A percentile compares a stretch with the other conserved stretches of the same genome.
Conservation (phyloP, 768 basidiomycete species). For the Collybiopsis confluens region DNA sequence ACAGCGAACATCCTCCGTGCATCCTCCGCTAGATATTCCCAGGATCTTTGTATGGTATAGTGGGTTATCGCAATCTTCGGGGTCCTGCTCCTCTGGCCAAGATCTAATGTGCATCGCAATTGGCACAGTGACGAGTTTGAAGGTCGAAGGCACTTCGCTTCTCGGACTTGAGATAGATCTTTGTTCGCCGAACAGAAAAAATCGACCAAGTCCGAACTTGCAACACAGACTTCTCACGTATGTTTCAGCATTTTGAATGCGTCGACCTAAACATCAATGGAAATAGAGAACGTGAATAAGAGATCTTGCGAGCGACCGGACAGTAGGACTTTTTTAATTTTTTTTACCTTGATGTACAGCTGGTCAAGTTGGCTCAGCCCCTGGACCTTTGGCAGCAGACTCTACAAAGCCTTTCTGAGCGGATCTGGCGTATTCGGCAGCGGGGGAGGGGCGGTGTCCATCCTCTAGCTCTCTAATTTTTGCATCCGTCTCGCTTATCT, state of each 20-base stretch:
- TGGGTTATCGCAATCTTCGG: slow-evolving; percentile 1
- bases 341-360: no score
- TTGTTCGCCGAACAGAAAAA: neutral
- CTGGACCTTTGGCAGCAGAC: neutral
- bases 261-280: no score
- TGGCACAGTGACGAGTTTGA: no score
- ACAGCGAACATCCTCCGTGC: neutral
- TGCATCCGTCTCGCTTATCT: neutral
- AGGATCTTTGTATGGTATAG: neutral
- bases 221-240: no score
- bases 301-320: no score
- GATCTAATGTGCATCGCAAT: neutral
- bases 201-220: no score
- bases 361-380: neutral
- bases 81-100: neutral
- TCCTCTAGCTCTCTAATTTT: neutral
- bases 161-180: no score
- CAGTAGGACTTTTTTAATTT: no score
- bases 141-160: no score
- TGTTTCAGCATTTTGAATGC: no score
- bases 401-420: neutral
- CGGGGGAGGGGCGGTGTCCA: neutral
- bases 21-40: neutral
- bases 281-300: no score
- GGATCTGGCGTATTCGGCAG: neutral